Evolutionary conservation across 257 asterid genomes (phyloP), one percentile per base, ranked within the genome.

Genomic region (Paraleonurus japonicus): DNA sequence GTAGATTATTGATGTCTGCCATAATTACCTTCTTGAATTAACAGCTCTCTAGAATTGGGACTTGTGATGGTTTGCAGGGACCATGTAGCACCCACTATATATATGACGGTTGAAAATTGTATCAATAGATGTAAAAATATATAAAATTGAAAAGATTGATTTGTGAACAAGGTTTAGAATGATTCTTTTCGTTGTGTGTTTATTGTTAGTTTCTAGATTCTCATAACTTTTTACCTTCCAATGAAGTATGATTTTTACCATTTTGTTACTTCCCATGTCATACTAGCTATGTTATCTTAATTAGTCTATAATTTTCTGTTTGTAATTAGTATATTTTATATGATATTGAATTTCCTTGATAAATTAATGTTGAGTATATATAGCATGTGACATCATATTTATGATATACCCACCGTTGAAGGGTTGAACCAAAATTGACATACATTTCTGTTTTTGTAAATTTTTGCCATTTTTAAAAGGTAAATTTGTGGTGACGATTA

Each of bases 131-230:
- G 2, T 0, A 32, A 39, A n/a, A n/a, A n/a, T n/a, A 16, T 48
- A n/a, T 4, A 32, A 32, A 32, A 72, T 53, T 68, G 22, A 11
- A 71, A 66, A 39, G 58, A 23, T 70, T 79, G 24, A 59, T 74
- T 64, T 45, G 66, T 71, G 58, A 33, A 61, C 48, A 74, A 37
- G 68, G 30, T 20, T 17, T 28, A 65, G 76, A 64, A 61, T 60
- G 4, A 83, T 83, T 75, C 82, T 43, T 83, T 83, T 35, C 78
- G 75, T 76, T 15, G 45, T 24, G 74, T 54, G 73, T 72, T 53
- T 50, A 39, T 7, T 43, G 23, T 43, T 80, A 77, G 80, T 69
- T 73, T 80, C 74, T 22, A 76, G 75, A 83, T 85, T 82, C 85
- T 66, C 70, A 5, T 50, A 20, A 27, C 26, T 50, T 32, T 65